Base-by-base conservation (phyloP, 2,329 filamentous ascomycete species). In the Cylindrodendrum hubeiense region DNA sequence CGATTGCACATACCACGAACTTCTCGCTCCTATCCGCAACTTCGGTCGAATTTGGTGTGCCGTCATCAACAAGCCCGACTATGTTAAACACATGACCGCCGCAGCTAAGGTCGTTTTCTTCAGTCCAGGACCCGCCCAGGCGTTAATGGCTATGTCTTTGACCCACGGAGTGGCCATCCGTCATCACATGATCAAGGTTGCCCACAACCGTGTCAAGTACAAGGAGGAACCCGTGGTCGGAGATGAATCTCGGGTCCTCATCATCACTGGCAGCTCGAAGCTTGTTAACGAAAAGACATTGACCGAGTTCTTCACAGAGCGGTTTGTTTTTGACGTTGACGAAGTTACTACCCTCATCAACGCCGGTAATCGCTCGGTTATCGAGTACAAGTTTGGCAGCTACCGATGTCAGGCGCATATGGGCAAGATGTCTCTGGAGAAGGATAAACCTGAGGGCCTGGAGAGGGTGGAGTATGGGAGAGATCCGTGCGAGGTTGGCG, bases 331-430 rank as follows among this genome's bases (percentile, higher is more conserved):
- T 67, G 79, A 88, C 69, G 63, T 84, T 8, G 87, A 88, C 64
- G 71, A 76, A 51, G 74, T 86, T 57, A 67, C 77, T 3, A 69
- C 74, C 19, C 74, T 82, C 21, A 70, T 75, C 37, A 61, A 67
- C 26, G 74, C 67, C 2, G 67, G 65, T 0, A 65, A 67, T 1
- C 75, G 78, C 22, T 71, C 71, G 0, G 78, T 83, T 2, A 66
- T 86, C 15, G 86, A 88, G 78, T 86, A 83, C 68, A 79, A 82
- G 12, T 89, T 89, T 67, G 85, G 84, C 0, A 87, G 85, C 60
- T 89, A 82, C 63, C 82, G 86, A 1, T 86, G 84, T 75, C 87
- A 89, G 79, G 80, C 86, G 0, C 82, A 87, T 76, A 80, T 83
- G 55, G 85, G 82, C 1, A 80, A 80, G 72, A 79, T 79, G 74